Evolutionary conservation across 176 grass and related monocot species (phyloP).

Genomic region (Bonia amplexicaulis): DNA sequence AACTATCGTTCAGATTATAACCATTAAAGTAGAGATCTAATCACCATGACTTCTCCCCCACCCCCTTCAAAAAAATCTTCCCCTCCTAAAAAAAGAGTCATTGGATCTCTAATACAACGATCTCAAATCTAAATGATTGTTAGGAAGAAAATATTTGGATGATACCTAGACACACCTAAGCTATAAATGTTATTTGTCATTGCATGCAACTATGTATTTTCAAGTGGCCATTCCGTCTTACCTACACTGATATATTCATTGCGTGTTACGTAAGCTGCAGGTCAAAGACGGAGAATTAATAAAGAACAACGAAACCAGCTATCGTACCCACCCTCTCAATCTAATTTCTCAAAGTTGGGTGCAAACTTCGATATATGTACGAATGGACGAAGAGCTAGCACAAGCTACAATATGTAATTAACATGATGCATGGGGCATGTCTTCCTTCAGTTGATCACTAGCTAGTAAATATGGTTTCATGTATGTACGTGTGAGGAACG

Average conservation of each 20-base stretch:
- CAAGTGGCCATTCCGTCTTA: not conserved
- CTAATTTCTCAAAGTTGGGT: not conserved
- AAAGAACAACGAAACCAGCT: not conserved
- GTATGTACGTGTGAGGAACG: not conserved
- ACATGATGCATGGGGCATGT: not conserved
- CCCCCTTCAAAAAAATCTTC: too few species aligned
- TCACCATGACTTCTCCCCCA: too few species aligned
- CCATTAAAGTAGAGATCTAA: too few species aligned
- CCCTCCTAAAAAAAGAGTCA: too few species aligned
- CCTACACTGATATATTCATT: not conserved
- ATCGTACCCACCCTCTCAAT: not conserved
- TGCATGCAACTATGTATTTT: not conserved
- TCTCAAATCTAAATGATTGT: too few species aligned
- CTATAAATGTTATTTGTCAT: not conserved
- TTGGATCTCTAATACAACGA: too few species aligned
- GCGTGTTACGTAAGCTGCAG: not conserved
- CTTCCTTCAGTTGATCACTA: not conserved
- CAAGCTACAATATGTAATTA: not conserved
- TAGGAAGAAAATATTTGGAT: too few species aligned
- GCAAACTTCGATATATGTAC: not conserved
- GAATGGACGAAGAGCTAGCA: not conserved
- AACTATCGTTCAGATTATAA: too few species aligned
- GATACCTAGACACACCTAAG: too few species aligned
- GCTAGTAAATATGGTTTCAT: not conserved
- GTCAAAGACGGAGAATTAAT: not conserved